A percentile compares a stretch with the other conserved stretches of the same genome.
These are phyloP conservation scores for Starmerella gropengiesseri DNA, from an alignment of 805 yeast genomes.

Conservation along the genomic window DNA sequence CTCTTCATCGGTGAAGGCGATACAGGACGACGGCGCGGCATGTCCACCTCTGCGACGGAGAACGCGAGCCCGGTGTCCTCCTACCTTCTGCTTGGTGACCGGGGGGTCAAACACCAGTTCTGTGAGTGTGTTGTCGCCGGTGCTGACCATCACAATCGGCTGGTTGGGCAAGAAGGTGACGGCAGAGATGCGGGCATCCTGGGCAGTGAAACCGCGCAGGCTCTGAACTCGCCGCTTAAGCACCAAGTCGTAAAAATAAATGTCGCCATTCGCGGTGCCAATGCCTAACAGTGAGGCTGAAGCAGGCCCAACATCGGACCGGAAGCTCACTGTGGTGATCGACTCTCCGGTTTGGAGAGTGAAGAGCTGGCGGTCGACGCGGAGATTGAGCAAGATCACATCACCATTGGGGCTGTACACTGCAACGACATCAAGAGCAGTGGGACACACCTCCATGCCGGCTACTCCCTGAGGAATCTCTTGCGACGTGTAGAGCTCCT, in stretches of 20 bases:
- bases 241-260: constrained; percentile 74
- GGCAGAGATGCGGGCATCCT: constrained; percentile 65
- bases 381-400: constrained; percentile 54
- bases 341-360: constrained; percentile 33
- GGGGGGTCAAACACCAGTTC: constrained; percentile 93
- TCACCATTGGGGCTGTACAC: constrained; percentile 64
- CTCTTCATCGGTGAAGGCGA: constrained; percentile 55
- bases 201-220: constrained; percentile 54
- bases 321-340: constrained; percentile 56
- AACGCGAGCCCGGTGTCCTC: constrained; percentile 55
- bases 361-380: constrained; percentile 49
- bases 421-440: constrained; percentile 68
- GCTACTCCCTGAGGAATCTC: constrained; percentile 48
- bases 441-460: constrained; percentile 67
- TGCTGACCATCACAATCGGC: constrained; percentile 77
- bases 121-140: constrained; percentile 80
- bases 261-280: constrained; percentile 69
- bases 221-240: constrained; percentile 64
- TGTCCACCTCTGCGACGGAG: constrained; percentile 97
- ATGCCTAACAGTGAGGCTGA: constrained; percentile 62
- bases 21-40: constrained; percentile 71
- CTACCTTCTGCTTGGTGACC: constrained; percentile 59
- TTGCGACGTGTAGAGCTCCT: constrained; percentile 47
- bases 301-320: constrained; percentile 60
- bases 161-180: constrained; percentile 79